Evolutionary conservation across 78 protist species (phyloP).

Genomic region (Dictyostelium brefeldianum): DNA sequence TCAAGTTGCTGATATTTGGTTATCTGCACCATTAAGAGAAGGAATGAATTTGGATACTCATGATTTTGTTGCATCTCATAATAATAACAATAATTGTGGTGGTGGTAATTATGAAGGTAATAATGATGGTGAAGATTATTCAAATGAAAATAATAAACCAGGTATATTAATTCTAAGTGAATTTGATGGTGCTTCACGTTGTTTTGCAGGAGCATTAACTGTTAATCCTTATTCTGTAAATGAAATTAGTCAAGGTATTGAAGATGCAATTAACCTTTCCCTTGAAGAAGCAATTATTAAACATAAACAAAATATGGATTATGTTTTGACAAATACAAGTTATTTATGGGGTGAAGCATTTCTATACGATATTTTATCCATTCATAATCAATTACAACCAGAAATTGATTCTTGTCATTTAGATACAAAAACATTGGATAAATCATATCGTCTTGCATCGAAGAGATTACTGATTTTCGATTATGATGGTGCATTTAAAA

Average conservation of each 20-base stretch:
- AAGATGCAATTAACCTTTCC: conserved; percentile 13
- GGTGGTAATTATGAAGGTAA: background rate
- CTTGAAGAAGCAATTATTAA: conserved; percentile 12
- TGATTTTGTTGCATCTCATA: conserved; percentile 50
- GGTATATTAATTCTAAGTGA: conserved; percentile 54
- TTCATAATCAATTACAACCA: background rate
- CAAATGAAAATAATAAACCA: background rate
- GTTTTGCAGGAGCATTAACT: conserved; percentile 49
- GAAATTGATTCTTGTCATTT: background rate
- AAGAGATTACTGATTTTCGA: conserved; percentile 57
- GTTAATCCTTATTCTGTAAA: conserved; percentile 62
- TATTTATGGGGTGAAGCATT: conserved; percentile 70
- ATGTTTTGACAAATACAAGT: conserved; percentile 49
- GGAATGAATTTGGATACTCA: conserved; percentile 76
- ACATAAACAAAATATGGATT: conserved; percentile 41
- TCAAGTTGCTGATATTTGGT: conserved; percentile 32
- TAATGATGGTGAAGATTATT: background rate
- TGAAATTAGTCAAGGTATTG: conserved; percentile 29
- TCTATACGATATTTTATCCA: conserved; percentile 14
- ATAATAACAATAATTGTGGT: background rate
- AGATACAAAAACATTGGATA: conserved; percentile 31
- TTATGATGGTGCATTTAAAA: conserved; percentile 51
- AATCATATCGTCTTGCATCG: conserved; percentile 13
- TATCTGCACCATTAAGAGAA: conserved; percentile 53
- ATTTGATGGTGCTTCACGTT: conserved; percentile 72